These are phyloP conservation scores for Clathrus columnatus DNA, from an alignment of 768 basidiomycete species.

Conservation along the genomic window DNA sequence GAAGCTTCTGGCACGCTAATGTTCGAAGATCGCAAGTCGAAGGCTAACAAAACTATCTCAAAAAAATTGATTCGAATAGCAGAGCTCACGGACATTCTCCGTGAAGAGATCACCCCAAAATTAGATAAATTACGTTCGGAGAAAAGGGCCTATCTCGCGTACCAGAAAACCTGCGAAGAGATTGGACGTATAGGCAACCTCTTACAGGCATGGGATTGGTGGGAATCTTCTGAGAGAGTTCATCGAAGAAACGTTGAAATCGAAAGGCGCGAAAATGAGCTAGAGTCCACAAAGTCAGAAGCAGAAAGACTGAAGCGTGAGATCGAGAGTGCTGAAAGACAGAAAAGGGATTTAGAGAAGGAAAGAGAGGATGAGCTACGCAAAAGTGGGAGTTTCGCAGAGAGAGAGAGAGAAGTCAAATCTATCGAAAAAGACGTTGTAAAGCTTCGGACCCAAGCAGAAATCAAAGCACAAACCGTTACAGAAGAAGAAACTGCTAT, in stretches of 20 bases:
- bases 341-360: constrained; percentile 55
- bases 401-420: constrained; percentile 71
- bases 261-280: constrained; percentile 38
- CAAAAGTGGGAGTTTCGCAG: constrained; percentile 89
- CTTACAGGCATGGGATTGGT: constrained; percentile 86
- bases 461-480: constrained; percentile 68
- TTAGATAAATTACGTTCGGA: constrained; percentile 83
- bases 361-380: constrained; percentile 79
- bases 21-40: constrained; percentile 98
- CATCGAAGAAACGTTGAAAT: constrained; percentile 50
- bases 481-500: constrained; percentile 68
- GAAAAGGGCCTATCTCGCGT: constrained; percentile 82
- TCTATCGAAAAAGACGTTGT: constrained; percentile 72
- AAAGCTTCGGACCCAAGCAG: constrained; percentile 77
- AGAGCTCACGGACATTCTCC: constrained; percentile 71
- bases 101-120: constrained; percentile 91
- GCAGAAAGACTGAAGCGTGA: constrained; percentile 47
- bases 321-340: constrained; percentile 56
- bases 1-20: constrained; percentile 97
- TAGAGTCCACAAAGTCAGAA: constrained; percentile 35
- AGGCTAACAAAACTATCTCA: constrained; percentile 89
- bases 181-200: constrained; percentile 78
- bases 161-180: constrained; percentile 82
- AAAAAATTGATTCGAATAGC: constrained; percentile 96
- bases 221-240: constrained; percentile 44